Evolutionary conservation across 352 stramenopile species (phyloP), one percentile per base, ranked within the genome.

Genomic region (Ophiocytium majus): DNA sequence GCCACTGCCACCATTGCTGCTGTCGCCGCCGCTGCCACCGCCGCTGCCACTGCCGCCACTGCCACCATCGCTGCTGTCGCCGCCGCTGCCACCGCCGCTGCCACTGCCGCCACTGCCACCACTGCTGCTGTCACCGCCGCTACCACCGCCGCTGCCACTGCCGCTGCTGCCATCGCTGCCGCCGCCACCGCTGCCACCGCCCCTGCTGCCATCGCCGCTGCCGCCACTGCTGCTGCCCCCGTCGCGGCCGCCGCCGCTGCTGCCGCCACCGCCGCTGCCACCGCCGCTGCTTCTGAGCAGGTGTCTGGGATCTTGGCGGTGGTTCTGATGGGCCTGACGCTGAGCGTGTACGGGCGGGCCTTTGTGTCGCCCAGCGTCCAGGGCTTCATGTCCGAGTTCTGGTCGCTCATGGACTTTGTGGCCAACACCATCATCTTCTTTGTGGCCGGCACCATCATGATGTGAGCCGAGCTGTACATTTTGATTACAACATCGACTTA

Each of bases 381-480:
- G 36, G 81, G 79, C 37, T 71, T n/a, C 0, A 80, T 87, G 76
- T 66, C 89, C 36, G 37, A 88, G 32, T 86, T 92, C 31, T 92
- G 90, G 90, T 28, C 74, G 32, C 74, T 86, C 0, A 34, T 92
- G 9, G 87, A 86, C 1, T 92, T 88, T 64, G 19, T 90, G 17
- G 80, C 66, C 34, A 88, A 88, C 63, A 88, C 84, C 1, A 0
- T 90, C 0, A 89, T 90, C 33, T 90, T 90, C 36, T n/a, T 89
- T n/a, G 75, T 90, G 36, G 79, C 87, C 5, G 87, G 87, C 64
- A 10, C 80, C 1, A 74, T 87, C 50, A 86, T 86, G 32, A 64
- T 78, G 66, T 78, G 66, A 78, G 66, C 66, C 14, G 35, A 19
- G 9, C 32, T 10, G 28, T 23, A 23, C 57, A 23, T 23, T 28